Evolutionary conservation across 768 basidiomycete species (phyloP).

Genomic region (Podaxis rugospora): DNA sequence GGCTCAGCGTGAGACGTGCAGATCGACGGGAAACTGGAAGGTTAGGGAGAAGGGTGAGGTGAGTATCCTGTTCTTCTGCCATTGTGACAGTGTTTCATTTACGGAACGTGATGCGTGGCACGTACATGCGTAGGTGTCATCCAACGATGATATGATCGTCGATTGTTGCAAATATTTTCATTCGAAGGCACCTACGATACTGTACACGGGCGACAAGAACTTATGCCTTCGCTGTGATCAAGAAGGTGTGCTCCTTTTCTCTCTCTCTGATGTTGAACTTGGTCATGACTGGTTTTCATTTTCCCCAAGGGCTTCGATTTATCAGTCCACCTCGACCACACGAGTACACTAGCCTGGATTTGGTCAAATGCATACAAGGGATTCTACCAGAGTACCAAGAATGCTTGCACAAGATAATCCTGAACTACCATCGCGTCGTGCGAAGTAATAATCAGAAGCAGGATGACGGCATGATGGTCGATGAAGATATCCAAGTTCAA

Average conservation of each 20-base stretch:
- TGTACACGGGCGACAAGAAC: slow-evolving; percentile 70
- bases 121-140: not conserved
- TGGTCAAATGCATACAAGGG: slow-evolving; percentile 35
- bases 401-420: not conserved
- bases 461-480: slow-evolving; percentile 10
- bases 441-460: not conserved
- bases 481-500: slow-evolving; percentile 1
- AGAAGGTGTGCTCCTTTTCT: slow-evolving; percentile 23
- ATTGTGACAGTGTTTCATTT: not conserved
- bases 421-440: not conserved
- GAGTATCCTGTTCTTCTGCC: slow-evolving; percentile 14
- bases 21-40: slow-evolving; percentile 59
- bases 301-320: slow-evolving; percentile 27
- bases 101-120: not conserved
- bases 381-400: slow-evolving; percentile 1
- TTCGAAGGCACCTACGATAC: slow-evolving; percentile 39
- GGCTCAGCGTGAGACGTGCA: slow-evolving; percentile 59
- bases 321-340: slow-evolving; percentile 29
- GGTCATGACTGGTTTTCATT: not conserved
- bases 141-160: slow-evolving; percentile 57
- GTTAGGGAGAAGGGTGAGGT: slow-evolving; percentile 42
- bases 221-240: slow-evolving; percentile 42
- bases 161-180: slow-evolving; percentile 71
- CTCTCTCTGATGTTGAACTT: not conserved
- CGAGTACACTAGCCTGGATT: slow-evolving; percentile 46